Conservation (phyloP, 345 rosid species). For the Stellera chamaejasme region DNA sequence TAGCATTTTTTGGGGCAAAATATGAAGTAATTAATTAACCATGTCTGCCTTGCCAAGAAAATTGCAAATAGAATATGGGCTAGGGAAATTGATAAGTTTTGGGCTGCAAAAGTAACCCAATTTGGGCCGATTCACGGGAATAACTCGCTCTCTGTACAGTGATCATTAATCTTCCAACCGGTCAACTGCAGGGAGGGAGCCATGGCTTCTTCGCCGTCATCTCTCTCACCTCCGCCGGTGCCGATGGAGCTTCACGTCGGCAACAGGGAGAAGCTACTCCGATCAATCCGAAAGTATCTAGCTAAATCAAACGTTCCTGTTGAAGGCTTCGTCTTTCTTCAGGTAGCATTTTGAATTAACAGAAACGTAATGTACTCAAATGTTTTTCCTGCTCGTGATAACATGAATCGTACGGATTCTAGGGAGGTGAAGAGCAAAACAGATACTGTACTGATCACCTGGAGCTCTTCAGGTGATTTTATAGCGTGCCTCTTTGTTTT, state of each 20-base stretch:
- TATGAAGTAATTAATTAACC: too few species aligned
- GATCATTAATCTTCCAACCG: too few species aligned
- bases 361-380: neutral
- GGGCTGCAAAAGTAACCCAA: too few species aligned
- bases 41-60: too few species aligned
- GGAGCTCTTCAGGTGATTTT: constrained; percentile 72
- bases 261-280: constrained; percentile 64
- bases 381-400: neutral
- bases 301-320: constrained; percentile 36
- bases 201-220: constrained; percentile 39
- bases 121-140: too few species aligned
- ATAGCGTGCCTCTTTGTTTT: neutral
- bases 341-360: constrained; percentile 27
- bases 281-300: constrained; percentile 45
- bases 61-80: too few species aligned
- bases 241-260: constrained; percentile 61
- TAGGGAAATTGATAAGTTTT: too few species aligned
- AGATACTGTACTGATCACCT: constrained; percentile 89
- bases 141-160: too few species aligned
- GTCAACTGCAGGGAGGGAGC: constrained; percentile 8
- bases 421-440: constrained; percentile 86
- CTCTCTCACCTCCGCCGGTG: constrained; percentile 58
- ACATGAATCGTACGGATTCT: neutral
- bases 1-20: too few species aligned
- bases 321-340: constrained; percentile 68